These are phyloP conservation scores for Tricladium varicosporioides DNA, from an alignment of 2,329 filamentous ascomycete genomes.

Conservation along the genomic window DNA sequence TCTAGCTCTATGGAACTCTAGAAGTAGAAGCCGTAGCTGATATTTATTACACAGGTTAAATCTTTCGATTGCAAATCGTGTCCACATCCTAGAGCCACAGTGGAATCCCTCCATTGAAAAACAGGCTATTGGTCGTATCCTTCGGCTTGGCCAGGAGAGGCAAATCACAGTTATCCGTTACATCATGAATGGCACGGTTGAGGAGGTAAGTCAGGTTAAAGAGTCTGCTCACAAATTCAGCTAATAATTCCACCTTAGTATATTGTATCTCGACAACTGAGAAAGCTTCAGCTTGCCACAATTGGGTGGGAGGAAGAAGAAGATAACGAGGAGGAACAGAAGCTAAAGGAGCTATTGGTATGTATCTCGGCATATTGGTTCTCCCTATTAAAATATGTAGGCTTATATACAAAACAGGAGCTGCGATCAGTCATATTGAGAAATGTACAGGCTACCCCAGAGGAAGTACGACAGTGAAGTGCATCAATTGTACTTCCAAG, in stretches of 20 bases:
- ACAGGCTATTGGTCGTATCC: constrained; percentile 21
- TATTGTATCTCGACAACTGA: background rate
- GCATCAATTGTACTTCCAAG: too few species aligned
- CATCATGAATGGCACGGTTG: constrained; percentile 21
- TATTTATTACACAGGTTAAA: constrained; percentile 14
- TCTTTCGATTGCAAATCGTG: constrained; percentile 20
- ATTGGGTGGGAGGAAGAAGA: background rate
- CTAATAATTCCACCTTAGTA: background rate
- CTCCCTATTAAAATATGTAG: background rate
- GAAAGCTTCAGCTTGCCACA: background rate
- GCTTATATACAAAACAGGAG: background rate
- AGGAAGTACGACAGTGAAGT: too few species aligned
- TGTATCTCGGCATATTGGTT: background rate
- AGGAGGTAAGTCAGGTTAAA: constrained; percentile 24
- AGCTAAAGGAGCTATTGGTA: background rate
- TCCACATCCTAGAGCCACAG: constrained; percentile 25
- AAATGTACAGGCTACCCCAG: too few species aligned
- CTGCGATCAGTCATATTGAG: background rate
- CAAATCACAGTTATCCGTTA: constrained; percentile 21
- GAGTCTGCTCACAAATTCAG: background rate
- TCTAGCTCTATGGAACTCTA: background rate
- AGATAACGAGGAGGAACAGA: background rate
- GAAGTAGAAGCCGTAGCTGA: background rate
- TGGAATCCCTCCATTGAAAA: constrained; percentile 24
- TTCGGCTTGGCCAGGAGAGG: constrained; percentile 18